Evolutionary conservation across 768 basidiomycete genomes (phyloP), one percentile per base, ranked within the genome.

Genomic region (Termitomyces sp.): DNA sequence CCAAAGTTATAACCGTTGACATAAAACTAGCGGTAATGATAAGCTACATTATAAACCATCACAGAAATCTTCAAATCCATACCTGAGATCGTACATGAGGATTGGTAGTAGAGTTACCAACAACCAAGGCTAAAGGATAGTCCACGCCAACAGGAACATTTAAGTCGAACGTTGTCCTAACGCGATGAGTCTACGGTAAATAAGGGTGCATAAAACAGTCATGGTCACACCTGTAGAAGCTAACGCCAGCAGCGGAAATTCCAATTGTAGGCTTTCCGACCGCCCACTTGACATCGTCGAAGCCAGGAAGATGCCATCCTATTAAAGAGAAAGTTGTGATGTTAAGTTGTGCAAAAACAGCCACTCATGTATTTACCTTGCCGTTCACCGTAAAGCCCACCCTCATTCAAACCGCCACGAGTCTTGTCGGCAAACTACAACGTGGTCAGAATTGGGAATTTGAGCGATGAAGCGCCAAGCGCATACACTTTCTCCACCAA

Each of bases 301-400:
- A 82, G 31, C 72, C 77, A 21, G 84, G 83, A n/a, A 84, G 72
- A 62, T 86, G 83, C 79, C 81, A 83, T 35, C 82, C 76, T 76
- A 29, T n/a, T 32, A 17, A 54, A 9, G 44, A 53, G 43, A 56
- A 63, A n/a, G 19, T 17, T 34, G n/a, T 19, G 27, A 41, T 2
- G 45, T 19, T 31, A n/a, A 23, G 46, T 12, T 40, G 19, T 14
- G 19, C 25, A 48, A 16, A 14, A 21, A 34, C 21, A 8, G 11
- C 29, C 10, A 17, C 31, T 21, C 9, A 14, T 12, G 14, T 23
- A 12, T 56, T 51, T 21, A 71, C 76, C 81, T 73, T 78, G 76
- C 17, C 84, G 75, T 66, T 85, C 83, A 14, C 71, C 82, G 55
- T 76, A 83, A 2, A 83, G 63, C 2, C 84, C 84, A 9, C 84